A percentile compares a stretch with the other conserved stretches of the same genome.
Conservation (phyloP, 768 basidiomycete genomes). For the Crucibulum laeve region DNA sequence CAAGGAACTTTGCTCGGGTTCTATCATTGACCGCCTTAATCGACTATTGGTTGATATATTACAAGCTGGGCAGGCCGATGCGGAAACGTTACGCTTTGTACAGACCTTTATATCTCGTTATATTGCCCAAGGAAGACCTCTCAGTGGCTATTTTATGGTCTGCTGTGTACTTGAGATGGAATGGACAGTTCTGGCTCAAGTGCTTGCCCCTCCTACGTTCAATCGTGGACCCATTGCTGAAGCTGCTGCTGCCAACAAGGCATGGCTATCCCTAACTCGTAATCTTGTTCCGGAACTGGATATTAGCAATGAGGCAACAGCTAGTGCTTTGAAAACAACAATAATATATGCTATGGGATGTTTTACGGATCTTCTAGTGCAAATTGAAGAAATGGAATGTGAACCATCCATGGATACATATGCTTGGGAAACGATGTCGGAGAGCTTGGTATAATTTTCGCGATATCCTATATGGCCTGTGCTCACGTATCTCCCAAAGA, state of each 20-base stretch:
- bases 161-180: constrained; percentile 84
- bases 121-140: constrained; percentile 67
- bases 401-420: constrained; percentile 84
- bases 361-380: constrained; percentile 70
- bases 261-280: constrained; percentile 69
- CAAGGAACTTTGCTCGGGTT: constrained; percentile 57
- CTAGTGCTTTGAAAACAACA: constrained; percentile 39
- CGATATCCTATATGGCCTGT: background rate
- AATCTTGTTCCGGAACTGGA: constrained; percentile 41
- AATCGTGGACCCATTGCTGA: constrained; percentile 39
- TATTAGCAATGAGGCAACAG: constrained; percentile 29
- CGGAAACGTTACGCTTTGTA: constrained; percentile 50
- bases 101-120: constrained; percentile 75
- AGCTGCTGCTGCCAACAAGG: constrained; percentile 80
- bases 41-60: constrained; percentile 62
- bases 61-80: constrained; percentile 46
- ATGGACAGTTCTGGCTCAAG: constrained; percentile 83
- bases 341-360: constrained; percentile 66
- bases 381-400: constrained; percentile 79
- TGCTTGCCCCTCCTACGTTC: constrained; percentile 32
- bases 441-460: constrained; percentile 63
- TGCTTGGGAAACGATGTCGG: constrained; percentile 90
- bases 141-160: constrained; percentile 86
- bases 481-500: constrained; percentile 37
- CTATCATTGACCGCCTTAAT: constrained; percentile 70